phyloP scores from a whole-genome alignment of 2,329 filamentous ascomycete genomes.

The Pseudogymnoascus sp. region DNA sequence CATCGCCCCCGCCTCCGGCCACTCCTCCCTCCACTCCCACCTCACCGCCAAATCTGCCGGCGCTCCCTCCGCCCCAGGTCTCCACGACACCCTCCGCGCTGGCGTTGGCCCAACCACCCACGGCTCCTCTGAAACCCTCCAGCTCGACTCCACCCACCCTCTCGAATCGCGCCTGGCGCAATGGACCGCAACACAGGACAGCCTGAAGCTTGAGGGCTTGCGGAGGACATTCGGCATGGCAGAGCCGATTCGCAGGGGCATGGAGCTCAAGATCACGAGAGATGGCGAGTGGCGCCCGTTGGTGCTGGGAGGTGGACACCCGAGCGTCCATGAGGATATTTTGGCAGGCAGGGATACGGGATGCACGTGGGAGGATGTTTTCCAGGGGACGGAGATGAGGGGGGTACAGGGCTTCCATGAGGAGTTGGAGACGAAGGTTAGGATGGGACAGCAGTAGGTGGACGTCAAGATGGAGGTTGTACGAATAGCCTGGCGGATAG shows the following conservation, averaged over 20 bases:
- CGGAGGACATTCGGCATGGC: slow-evolving; percentile 83
- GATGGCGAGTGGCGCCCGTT: slow-evolving; percentile 73
- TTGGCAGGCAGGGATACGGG: slow-evolving; percentile 68
- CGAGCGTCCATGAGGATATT: slow-evolving; percentile 79
- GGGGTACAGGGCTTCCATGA: slow-evolving; percentile 69
- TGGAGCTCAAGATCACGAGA: slow-evolving; percentile 86
- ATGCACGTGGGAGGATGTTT: slow-evolving; percentile 91
- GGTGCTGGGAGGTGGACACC: slow-evolving; percentile 48
- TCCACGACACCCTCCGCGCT: slow-evolving; percentile 86
- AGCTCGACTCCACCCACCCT: slow-evolving; percentile 63
- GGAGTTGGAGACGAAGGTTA: slow-evolving; percentile 88
- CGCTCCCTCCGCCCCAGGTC: slow-evolving; percentile 83
- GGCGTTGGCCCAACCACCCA: slow-evolving; percentile 59
- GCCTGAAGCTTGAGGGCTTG: slow-evolving; percentile 79
- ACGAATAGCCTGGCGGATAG: neutral
- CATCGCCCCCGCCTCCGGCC: slow-evolving; percentile 64
- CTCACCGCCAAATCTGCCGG: slow-evolving; percentile 47
- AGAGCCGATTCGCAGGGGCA: slow-evolving; percentile 83
- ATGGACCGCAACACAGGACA: slow-evolving; percentile 86
- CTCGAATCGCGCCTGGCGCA: slow-evolving; percentile 81
- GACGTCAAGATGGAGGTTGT: neutral
- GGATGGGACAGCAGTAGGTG: slow-evolving; percentile 44
- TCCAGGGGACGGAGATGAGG: slow-evolving; percentile 66
- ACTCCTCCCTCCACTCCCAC: slow-evolving; percentile 60
- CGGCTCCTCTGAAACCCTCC: slow-evolving; percentile 35